These are phyloP conservation scores for Bodo saltans DNA, from an alignment of 78 protist species.

Conservation along the genomic window DNA sequence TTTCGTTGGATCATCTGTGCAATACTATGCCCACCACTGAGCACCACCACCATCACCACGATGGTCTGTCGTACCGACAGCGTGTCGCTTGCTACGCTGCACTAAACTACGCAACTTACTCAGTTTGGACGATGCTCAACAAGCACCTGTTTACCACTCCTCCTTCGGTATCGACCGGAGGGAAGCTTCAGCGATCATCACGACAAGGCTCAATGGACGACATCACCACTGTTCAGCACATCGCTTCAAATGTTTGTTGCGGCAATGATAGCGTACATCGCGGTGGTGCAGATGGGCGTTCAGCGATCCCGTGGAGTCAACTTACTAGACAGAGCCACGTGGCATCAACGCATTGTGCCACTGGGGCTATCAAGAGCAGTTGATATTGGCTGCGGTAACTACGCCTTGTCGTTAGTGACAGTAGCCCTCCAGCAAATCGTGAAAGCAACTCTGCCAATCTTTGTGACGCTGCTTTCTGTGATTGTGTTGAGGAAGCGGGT, in stretches of 20 bases:
- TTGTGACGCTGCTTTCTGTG: neutral
- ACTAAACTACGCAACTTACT: constrained; percentile 1
- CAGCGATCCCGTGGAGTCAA: neutral
- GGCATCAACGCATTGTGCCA: neutral
- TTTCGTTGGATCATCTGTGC: no score
- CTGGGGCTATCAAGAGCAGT: neutral
- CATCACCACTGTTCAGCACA: neutral
- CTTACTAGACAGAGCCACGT: neutral
- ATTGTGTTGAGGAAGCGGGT: neutral
- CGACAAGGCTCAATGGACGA: neutral
- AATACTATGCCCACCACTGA: no score
- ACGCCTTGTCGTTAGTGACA: neutral
- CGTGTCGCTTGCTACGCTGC: no score
- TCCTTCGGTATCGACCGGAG: neutral
- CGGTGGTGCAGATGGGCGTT: neutral
- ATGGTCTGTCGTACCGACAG: no score
- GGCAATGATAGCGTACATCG: neutral
- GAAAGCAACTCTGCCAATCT: neutral
- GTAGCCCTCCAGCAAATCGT: constrained; percentile 15
- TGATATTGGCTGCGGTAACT: constrained; percentile 7
- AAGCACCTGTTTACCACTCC: neutral
- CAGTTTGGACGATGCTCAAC: constrained; percentile 6
- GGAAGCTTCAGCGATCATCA: neutral
- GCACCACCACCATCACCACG: no score
- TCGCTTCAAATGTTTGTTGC: constrained; percentile 1